phyloP scores from a whole-genome alignment of 1,284 basidiomycete genomes.

The Laetiporus sulphureus region DNA sequence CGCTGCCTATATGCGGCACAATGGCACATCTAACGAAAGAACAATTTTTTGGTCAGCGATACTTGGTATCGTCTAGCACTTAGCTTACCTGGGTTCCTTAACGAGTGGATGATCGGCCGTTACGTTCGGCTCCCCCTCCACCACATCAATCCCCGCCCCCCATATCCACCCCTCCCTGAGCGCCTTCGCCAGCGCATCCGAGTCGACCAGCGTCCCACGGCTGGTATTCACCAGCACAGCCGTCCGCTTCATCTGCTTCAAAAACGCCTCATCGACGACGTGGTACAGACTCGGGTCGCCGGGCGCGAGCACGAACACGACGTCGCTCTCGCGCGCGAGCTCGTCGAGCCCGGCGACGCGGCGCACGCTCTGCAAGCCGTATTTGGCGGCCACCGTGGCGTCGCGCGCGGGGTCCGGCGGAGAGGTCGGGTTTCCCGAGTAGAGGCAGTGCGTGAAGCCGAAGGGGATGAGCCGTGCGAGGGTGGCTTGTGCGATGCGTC shows the following conservation, averaged over 20 bases:
- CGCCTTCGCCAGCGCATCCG: constrained; percentile 79
- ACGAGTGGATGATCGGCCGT: constrained; percentile 73
- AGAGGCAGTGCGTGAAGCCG: constrained; percentile 64
- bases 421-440: constrained; percentile 50
- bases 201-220: constrained; percentile 82
- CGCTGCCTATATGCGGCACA: constrained; percentile 88
- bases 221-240: constrained; percentile 78
- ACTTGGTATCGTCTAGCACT: too few relatives aligned
- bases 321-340: constrained; percentile 71
- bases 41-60: constrained; percentile 1
- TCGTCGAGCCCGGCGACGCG: constrained; percentile 59
- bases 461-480: constrained; percentile 76
- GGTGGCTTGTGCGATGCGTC: constrained; percentile 82
- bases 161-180: constrained; percentile 75
- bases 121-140: constrained; percentile 88
- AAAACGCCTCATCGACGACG: constrained; percentile 65
- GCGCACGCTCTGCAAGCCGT: constrained; percentile 46
- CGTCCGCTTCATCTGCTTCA: constrained; percentile 80
- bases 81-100: constrained; percentile 58
- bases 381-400: constrained; percentile 36
- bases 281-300: constrained; percentile 71
- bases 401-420: constrained; percentile 42
- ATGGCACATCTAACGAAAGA: constrained; percentile 54
- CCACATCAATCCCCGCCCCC: constrained; percentile 90
- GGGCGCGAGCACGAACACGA: constrained; percentile 80